Base-by-base conservation (phyloP, 495 filamentous ascomycete species). In the Lasiosphaeria miniovina region DNA sequence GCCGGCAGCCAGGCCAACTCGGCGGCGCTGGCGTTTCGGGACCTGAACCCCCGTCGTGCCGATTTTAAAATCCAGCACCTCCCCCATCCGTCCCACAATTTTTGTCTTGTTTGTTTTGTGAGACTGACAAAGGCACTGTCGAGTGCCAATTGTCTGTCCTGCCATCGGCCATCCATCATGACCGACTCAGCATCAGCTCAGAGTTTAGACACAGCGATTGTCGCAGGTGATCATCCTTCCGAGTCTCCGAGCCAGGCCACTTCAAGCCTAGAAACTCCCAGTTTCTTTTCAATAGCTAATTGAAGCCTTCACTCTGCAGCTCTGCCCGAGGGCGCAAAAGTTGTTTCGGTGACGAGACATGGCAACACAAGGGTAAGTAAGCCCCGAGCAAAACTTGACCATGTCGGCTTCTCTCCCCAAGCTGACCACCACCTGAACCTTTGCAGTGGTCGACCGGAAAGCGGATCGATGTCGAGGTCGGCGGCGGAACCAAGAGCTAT, bases 371-470 rank as follows among this genome's bases (percentile, higher is more conserved):
- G 35, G 34, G 52, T 54, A 38, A 6, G 52, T 14, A n/a, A 11
- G 12, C 12, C 4, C 15, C 43, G 6, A 4, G 5, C 15, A n/a
- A n/a, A n/a, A 46, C 36, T 10, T 36, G 33, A 17, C 17, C 50
- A 54, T 10, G 15, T 4, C 11, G 5, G 12, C 52, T 24, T 24
- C 24, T 24, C 24, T 24, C 24, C 24, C 33, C 6, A 40, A 6
- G 4, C 24, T 54, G 33, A 54, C 24, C 8, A 36, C 8, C 32
- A 34, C 12, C 49, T 49, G n/a, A 17, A n/a, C 10, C 15, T 51
- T 35, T 24, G 4, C 34, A 54, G 52, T 63, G 61, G 61, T 49
- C 56, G 12, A 50, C 51, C 5, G 61, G 61, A 12, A 32, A 41
- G 17, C 52, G 50, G 40, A 43, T 63, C 6, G 43, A 59, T 12